A percentile compares a stretch with the other conserved stretches of the same genome.
Conservation (phyloP, 129 eudicot genomes). For the Sambucus nigra region DNA sequence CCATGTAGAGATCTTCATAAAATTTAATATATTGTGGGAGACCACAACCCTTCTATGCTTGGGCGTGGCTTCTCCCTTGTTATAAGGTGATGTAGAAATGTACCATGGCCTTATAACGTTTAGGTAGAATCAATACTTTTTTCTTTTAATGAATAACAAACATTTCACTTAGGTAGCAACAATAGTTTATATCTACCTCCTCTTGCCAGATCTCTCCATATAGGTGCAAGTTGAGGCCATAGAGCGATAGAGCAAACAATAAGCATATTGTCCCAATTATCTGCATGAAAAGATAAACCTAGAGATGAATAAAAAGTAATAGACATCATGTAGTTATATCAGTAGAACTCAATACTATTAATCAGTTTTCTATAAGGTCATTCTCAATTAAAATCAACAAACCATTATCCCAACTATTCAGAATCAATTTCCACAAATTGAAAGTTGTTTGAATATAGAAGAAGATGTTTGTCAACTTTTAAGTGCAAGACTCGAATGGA, state of each 20-base stretch:
- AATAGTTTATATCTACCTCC: no score
- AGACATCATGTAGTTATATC: neutral
- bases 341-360: neutral
- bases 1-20: no score
- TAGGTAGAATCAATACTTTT: no score
- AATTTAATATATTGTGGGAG: no score
- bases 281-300: slow-evolving; percentile 32
- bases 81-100: no score
- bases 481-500: slow-evolving; percentile 6
- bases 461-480: neutral
- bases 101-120: no score
- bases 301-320: slow-evolving; percentile 4
- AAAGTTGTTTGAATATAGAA: neutral
- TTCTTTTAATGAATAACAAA: no score
- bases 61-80: no score
- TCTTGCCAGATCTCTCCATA: no score
- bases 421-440: neutral
- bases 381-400: slow-evolving; percentile 2
- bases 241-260: slow-evolving; percentile 71
- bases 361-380: neutral
- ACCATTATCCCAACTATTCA: neutral
- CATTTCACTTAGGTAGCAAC: no score
- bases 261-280: slow-evolving; percentile 80
- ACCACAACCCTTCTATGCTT: no score
- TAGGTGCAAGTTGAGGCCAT: slow-evolving; percentile 91